These are phyloP conservation scores for Plectosphaerella cucumerina DNA, from an alignment of 2,329 filamentous ascomycete genomes.

Conservation along the genomic window DNA sequence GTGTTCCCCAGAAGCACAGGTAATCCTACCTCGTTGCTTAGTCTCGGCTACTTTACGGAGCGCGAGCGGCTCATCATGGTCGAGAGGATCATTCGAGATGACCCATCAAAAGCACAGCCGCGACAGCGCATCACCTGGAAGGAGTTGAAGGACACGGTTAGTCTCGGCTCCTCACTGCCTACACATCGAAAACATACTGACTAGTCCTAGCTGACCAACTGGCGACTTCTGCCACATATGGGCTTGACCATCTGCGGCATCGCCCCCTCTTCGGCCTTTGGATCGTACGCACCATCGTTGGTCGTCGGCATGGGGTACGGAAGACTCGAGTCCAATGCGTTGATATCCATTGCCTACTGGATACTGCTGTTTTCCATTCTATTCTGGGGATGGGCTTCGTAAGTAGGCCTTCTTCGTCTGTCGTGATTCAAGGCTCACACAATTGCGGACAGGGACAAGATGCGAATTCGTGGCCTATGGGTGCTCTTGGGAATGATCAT, in stretches of 20 bases:
- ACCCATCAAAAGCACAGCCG: slow-evolving; percentile 27
- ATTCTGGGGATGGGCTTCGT: slow-evolving; percentile 22
- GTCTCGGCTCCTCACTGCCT: slow-evolving; percentile 6
- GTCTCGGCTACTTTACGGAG: slow-evolving; percentile 24
- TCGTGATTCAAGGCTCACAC: neutral
- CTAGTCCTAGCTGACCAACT: slow-evolving; percentile 27
- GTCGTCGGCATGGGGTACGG: slow-evolving; percentile 29
- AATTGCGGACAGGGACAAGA: slow-evolving; percentile 13
- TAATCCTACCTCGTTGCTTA: slow-evolving; percentile 24
- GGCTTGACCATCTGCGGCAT: slow-evolving; percentile 22
- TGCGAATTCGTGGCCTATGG: slow-evolving; percentile 17
- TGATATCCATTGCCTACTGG: slow-evolving; percentile 30
- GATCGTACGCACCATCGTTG: slow-evolving; percentile 24
- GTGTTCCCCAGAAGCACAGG: slow-evolving; percentile 22
- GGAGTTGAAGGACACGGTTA: slow-evolving; percentile 28
- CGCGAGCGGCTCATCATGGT: slow-evolving; percentile 27
- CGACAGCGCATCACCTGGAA: slow-evolving; percentile 22
- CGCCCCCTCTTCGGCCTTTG: slow-evolving; percentile 20
- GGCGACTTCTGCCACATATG: slow-evolving; percentile 28
- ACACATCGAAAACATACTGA: slow-evolving; percentile 1
- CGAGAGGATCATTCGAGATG: slow-evolving; percentile 25
- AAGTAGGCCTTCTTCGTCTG: neutral
- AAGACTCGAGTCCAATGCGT: slow-evolving; percentile 27
- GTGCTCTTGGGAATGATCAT: slow-evolving; percentile 20
- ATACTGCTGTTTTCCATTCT: slow-evolving; percentile 26